Base-by-base conservation (phyloP, 495 filamentous ascomycete species). In the Venustampulla echinocandica region DNA sequence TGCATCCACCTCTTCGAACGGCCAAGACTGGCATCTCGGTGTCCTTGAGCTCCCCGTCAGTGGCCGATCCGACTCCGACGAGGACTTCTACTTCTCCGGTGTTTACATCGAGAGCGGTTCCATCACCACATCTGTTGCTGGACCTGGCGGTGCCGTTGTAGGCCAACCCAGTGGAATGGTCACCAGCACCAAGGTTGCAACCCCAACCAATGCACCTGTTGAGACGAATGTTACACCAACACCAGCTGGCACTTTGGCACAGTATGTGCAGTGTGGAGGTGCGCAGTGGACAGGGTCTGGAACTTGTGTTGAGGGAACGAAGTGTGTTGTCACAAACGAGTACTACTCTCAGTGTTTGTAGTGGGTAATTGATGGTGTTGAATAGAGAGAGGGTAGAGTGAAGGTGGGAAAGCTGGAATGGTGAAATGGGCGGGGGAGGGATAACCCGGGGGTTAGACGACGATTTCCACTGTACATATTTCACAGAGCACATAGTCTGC, bases 41-140 rank as follows among this genome's bases (percentile, higher is more conserved):
- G 71, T 85, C 42, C 66, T 87, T 28, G 72, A 84, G 50, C 69
- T 86, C 35, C 76, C 81, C 14, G 70, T 77, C 46, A 68, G 66
- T 10, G 74, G 74, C 13, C 68, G 69, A 35, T 56, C 68, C 18
- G 73, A 76, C 43, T 60, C 61, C 5, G 64, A 55, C 24, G 69
- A 87, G 69, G 81, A 86, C 58, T 85, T 77, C 70, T 85, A 75
- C 58, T 87, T 82, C 64, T 80, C 75, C 17, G 84, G 83, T 17
- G 75, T 85, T 15, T 86, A 80, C 47, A 69, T 86, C 46, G 82
- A 88, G 69, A 71, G 64, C 30, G 81, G 74, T 1, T 52, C 67
- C 0, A 65, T 86, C 42, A 86, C 77, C 1, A 81, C 77, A 7
- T 47, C 64, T 4, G 68, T 84, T 54, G 67, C 67, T 23, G 73